phyloP scores from a whole-genome alignment of 352 stramenopile species.

The Phytophthora citricola region DNA sequence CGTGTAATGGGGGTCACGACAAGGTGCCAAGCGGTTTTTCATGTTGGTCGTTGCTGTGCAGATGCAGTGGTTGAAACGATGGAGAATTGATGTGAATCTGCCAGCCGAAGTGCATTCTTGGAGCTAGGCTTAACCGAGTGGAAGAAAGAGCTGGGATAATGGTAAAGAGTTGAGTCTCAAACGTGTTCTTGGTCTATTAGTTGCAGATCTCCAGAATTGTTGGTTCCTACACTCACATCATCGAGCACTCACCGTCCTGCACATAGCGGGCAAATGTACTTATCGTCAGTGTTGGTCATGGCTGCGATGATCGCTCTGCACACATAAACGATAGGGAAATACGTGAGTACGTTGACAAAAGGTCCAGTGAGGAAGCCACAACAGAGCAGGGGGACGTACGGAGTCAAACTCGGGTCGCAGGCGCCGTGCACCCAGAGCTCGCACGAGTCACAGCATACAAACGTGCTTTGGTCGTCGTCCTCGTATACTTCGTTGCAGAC shows the following conservation, averaged over 20 bases:
- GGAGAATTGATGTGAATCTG: too few relatives aligned
- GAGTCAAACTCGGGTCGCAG: constrained; percentile 73
- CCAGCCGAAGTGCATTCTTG: too few relatives aligned
- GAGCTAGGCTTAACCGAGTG: too few relatives aligned
- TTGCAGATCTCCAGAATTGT: constrained; percentile 16
- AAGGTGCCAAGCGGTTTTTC: too few relatives aligned
- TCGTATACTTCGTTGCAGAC: constrained; percentile 89
- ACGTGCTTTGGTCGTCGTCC: constrained; percentile 84
- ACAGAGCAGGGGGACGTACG: constrained; percentile 44
- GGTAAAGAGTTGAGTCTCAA: too few relatives aligned
- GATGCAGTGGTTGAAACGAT: too few relatives aligned
- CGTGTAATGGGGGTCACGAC: constrained; percentile 1
- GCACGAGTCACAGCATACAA: constrained; percentile 90
- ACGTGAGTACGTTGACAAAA: constrained; percentile 15
- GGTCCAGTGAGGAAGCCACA: neutral
- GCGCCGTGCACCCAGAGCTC: constrained; percentile 88
- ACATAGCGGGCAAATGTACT: constrained; percentile 89
- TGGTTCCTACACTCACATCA: constrained; percentile 8
- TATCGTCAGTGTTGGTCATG: constrained; percentile 75
- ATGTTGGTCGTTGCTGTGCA: neutral
- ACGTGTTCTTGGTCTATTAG: constrained; percentile 32
- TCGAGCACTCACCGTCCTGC: constrained; percentile 52
- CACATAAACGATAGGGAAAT: constrained; percentile 11
- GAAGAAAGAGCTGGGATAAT: too few relatives aligned
- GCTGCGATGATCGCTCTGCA: constrained; percentile 55